Conservation (phyloP, 768 basidiomycete genomes). For the Trichaptum fuscoviolaceum region DNA sequence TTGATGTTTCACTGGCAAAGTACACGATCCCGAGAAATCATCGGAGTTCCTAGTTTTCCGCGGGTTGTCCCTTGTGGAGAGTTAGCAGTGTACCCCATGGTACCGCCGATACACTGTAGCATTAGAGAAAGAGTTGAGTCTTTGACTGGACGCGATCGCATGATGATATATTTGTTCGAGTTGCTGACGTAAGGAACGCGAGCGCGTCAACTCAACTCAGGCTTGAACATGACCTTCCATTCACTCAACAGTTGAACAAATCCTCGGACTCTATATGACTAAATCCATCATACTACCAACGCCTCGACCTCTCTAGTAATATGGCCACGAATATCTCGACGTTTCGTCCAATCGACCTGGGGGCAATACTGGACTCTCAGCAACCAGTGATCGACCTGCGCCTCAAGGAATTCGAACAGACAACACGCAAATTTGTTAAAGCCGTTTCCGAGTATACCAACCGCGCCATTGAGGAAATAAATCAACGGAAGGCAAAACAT, state of each 20-base stretch:
- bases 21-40: too few species aligned
- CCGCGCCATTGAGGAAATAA: slow-evolving; percentile 63
- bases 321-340: neutral
- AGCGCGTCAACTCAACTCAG: neutral
- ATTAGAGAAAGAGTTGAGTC: too few species aligned
- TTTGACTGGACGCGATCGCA: too few species aligned
- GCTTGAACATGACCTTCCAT: neutral
- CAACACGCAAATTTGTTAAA: slow-evolving; percentile 66
- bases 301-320: neutral
- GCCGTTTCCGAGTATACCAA: slow-evolving; percentile 70
- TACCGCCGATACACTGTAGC: too few species aligned
- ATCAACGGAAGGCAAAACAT: slow-evolving; percentile 60
- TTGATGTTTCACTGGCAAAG: too few species aligned
- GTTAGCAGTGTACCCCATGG: too few species aligned
- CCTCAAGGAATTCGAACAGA: slow-evolving; percentile 54
- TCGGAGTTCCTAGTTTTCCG: too few species aligned
- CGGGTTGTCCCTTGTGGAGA: too few species aligned
- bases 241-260: too few species aligned
- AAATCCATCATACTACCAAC: too few species aligned
- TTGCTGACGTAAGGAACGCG: neutral
- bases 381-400: slow-evolving; percentile 63
- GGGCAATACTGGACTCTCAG: slow-evolving; percentile 42
- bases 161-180: too few species aligned
- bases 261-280: too few species aligned
- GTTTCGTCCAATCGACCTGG: slow-evolving; percentile 55